Conservation (phyloP, 2,329 filamentous ascomycete genomes). For the Xylariomycetidae sp. region DNA sequence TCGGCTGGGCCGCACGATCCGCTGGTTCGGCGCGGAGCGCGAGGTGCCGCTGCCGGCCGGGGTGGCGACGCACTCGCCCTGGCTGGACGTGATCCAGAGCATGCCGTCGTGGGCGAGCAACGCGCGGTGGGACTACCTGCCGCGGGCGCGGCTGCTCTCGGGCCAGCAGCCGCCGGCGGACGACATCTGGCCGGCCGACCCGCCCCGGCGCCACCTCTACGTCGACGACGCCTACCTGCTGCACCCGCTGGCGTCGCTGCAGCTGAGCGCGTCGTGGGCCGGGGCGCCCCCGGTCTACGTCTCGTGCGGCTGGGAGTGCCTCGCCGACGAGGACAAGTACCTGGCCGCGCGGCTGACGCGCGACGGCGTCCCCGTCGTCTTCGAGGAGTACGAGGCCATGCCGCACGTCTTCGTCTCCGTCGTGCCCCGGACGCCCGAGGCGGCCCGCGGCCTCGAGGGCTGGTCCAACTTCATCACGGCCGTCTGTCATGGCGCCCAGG, state of each 20-base stretch:
- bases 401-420: slow-evolving; percentile 68
- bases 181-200: slow-evolving; percentile 51
- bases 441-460: slow-evolving; percentile 47
- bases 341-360: slow-evolving; percentile 51
- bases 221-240: slow-evolving; percentile 47
- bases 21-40: slow-evolving; percentile 57
- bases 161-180: slow-evolving; percentile 37
- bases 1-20: slow-evolving; percentile 40
- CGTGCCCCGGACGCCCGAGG: slow-evolving; percentile 40
- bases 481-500: no score
- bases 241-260: slow-evolving; percentile 65
- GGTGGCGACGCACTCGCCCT: slow-evolving; percentile 59
- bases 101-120: slow-evolving; percentile 52
- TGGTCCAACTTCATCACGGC: slow-evolving; percentile 53
- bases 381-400: slow-evolving; percentile 76
- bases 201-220: slow-evolving; percentile 51
- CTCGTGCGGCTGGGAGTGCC: slow-evolving; percentile 65
- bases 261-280: slow-evolving; percentile 56
- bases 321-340: slow-evolving; percentile 62
- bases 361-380: slow-evolving; percentile 58
- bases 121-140: slow-evolving; percentile 59
- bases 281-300: slow-evolving; percentile 63
- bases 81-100: slow-evolving; percentile 66
- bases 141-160: slow-evolving; percentile 33
- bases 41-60: slow-evolving; percentile 64